Conservation (phyloP, 495 filamentous ascomycete species). For the Glarea lozoyensis region DNA sequence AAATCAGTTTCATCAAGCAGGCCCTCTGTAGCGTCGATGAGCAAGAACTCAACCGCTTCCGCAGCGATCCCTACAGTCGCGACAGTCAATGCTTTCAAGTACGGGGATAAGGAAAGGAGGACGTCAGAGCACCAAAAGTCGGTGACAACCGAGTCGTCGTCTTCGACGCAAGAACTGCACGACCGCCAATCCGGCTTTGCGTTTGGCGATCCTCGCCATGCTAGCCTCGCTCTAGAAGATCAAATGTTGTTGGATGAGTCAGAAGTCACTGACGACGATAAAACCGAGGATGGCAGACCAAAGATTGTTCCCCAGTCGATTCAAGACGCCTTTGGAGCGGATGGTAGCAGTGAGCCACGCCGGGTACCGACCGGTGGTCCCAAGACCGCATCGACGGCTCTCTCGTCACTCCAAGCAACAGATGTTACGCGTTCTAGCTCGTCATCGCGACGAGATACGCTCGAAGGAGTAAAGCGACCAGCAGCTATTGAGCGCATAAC, state of each 20-base stretch:
- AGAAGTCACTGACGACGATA: constrained; percentile 9
- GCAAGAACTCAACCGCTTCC: constrained; percentile 28
- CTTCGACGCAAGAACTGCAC: constrained; percentile 26
- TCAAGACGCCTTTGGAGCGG: constrained; percentile 3
- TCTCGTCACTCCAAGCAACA: constrained; percentile 16
- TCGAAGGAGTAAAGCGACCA: constrained; percentile 22
- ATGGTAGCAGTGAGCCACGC: constrained; percentile 12
- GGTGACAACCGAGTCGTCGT: constrained; percentile 24
- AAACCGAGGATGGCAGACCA: neutral
- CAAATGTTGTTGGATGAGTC: constrained; percentile 26
- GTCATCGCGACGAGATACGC: neutral
- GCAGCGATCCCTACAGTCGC: constrained; percentile 33
- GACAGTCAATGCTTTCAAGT: constrained; percentile 47
- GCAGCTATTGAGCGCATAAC: constrained; percentile 45
- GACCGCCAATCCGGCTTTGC: constrained; percentile 24
- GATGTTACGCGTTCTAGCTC: constrained; percentile 3
- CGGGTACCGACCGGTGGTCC: constrained; percentile 1
- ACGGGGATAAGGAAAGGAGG: constrained; percentile 21
- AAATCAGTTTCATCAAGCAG: constrained; percentile 20
- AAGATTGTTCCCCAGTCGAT: neutral
- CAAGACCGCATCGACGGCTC: constrained; percentile 10
- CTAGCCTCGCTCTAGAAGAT: constrained; percentile 22
- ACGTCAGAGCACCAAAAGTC: constrained; percentile 24
- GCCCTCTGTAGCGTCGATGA: constrained; percentile 26
- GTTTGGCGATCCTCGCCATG: constrained; percentile 29